Base-by-base conservation (phyloP, 164 flowering plant species). In the Stephania yunnanensis region DNA sequence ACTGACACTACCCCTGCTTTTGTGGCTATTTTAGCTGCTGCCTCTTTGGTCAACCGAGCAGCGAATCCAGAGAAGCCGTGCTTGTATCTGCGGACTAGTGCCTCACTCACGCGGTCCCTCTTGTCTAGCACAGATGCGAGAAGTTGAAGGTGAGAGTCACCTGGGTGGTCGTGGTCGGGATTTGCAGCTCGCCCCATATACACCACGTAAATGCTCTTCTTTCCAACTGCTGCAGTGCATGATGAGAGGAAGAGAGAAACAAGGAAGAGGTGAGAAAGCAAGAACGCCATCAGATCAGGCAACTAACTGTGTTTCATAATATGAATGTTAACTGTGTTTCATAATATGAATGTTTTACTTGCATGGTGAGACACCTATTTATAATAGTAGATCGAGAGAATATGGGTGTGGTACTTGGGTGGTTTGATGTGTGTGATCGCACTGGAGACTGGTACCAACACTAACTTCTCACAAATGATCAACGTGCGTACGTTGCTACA, bases 101-200 rank as follows among this genome's bases (percentile, higher is more conserved):
- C 77, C 71, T 79, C 79, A 61, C 65, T 76, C 20, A 55, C 78
- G 20, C 36, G 25, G 17, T 73, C 78, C 67, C 63, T 45, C 72
- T 80, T 75, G 22, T 77, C 66, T 6, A 80, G 13, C 42, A 82
- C 70, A 12, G 90, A 82, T 74, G 48, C 70, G 12, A 89, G 79
- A 50, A 87, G 85, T 63, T 81, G 82, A 45, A 79, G 69, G 72
- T 84, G 84, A 36, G 80, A 69, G 20, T 70, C 66, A 36, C 80
- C 55, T 44, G 25, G n/a, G 25, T 25, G 25, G 25, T 74, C 76
- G n/a, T n/a, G n/a, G 7, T 74, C 76, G 5, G 69, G 69, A 2
- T 73, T 50, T 0, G 83, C 79, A 22, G 86, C 86, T 68, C 92
- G 90, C 90, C 92, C 92, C 90, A 87, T 85, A 76, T 89, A 89